Conservation (phyloP, 164 flowering plant species). For the Annona squamosa region DNA sequence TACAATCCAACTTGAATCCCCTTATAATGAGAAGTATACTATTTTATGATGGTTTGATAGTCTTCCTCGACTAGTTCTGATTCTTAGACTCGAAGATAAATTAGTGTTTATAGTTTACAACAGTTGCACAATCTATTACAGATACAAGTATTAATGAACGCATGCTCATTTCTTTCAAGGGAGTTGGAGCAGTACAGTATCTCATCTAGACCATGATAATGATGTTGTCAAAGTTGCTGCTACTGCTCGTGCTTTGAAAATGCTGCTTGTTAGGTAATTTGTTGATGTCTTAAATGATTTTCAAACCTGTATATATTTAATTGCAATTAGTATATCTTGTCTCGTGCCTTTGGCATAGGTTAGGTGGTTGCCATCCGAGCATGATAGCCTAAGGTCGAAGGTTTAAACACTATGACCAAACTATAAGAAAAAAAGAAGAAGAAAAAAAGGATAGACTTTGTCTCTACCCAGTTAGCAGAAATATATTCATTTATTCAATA, state of each 20-base stretch:
- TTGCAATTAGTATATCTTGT: too few species aligned
- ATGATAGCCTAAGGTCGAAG: too few species aligned
- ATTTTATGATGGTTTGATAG: constrained; percentile 80
- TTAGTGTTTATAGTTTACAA: constrained; percentile 34
- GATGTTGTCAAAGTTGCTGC: constrained; percentile 45
- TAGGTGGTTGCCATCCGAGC: too few species aligned
- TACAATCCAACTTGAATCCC: constrained; percentile 20
- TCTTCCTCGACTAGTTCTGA: constrained; percentile 77
- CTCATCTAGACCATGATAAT: constrained; percentile 40
- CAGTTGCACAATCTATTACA: constrained; percentile 73
- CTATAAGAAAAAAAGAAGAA: too few species aligned
- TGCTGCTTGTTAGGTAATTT: constrained; percentile 61
- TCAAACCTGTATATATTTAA: too few species aligned
- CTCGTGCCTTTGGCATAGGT: too few species aligned
- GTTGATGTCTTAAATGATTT: background rate
- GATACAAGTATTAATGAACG: constrained; percentile 68
- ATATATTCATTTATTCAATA: background rate
- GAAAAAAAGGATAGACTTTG: too few species aligned
- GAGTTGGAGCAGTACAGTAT: constrained; percentile 75
- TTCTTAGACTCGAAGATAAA: constrained; percentile 74
- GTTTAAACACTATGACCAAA: too few species aligned
- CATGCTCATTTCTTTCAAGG: constrained; percentile 64
- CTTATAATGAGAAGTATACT: constrained; percentile 28
- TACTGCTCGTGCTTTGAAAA: constrained; percentile 51
- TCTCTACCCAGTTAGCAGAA: too few species aligned